A percentile compares a stretch with the other conserved stretches of the same genome.
phyloP scores from a whole-genome alignment of 495 filamentous ascomycete genomes.

The Schizothecium vesticola region DNA sequence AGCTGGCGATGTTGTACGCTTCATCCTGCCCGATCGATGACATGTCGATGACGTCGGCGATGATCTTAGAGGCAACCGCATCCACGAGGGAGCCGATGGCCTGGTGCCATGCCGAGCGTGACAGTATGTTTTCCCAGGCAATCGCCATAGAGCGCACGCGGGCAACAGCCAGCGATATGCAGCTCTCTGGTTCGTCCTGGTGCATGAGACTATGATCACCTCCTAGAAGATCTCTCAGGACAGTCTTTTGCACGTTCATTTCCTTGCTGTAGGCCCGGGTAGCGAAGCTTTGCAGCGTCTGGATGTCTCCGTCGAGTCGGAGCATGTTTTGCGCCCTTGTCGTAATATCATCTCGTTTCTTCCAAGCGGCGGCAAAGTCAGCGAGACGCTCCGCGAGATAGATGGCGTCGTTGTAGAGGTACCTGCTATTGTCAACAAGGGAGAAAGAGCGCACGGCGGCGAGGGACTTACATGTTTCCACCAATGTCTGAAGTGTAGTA shows the following conservation, averaged over 20 bases:
- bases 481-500: conserved; percentile 64
- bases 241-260: conserved; percentile 76
- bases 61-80: conserved; percentile 73
- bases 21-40: conserved; percentile 82
- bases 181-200: conserved; percentile 60
- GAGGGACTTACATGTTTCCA: conserved; percentile 62
- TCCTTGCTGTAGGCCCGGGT: conserved; percentile 81
- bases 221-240: conserved; percentile 80
- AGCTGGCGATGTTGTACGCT: conserved; percentile 67
- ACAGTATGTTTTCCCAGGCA: conserved; percentile 76
- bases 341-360: conserved; percentile 37
- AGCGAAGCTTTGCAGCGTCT: conserved; percentile 68
- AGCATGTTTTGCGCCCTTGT: conserved; percentile 47
- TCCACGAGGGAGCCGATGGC: conserved; percentile 76
- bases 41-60: conserved; percentile 81
- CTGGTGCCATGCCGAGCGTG: conserved; percentile 76
- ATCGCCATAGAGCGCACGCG: conserved; percentile 63
- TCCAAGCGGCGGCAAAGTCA: conserved; percentile 51
- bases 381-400: conserved; percentile 71
- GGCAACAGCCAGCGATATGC: conserved; percentile 61
- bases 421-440: conserved; percentile 40
- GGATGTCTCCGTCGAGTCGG: conserved; percentile 63
- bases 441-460: background rate
- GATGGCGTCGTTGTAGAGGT: conserved; percentile 84
- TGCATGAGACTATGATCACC: conserved; percentile 51